Base-by-base conservation (phyloP, 306 rosid species). In the Urtica urens region DNA sequence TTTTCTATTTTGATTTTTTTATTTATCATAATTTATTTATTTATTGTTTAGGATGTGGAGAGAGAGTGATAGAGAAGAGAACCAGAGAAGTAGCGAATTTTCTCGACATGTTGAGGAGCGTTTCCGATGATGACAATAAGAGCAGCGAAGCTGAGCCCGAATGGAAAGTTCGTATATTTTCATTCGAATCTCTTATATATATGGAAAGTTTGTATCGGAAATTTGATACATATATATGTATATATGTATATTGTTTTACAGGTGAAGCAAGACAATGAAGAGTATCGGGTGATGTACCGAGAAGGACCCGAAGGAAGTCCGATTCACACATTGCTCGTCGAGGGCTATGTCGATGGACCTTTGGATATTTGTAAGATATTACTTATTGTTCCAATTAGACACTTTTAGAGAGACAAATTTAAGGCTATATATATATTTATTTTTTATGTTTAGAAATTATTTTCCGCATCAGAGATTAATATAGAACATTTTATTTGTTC, bases 281-380 rank as follows among this genome's bases (percentile, higher is more conserved):
- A 82, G 46, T 85, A 71, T 29, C 94, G 99, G 13, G 96, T 92
- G 14, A 92, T 92, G 99, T 92, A 85, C 68, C 79, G 83, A 8
- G 94, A 82, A 69, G 99, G 96, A 50, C 78, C 72, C 15, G 54
- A 73, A 63, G 99, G 96, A 65, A 71, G 79, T 68, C 96, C 99
- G 2, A 81, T 62, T 68, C 96, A 92, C 70, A 66, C 87, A 6
- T 67, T 92, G 73, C 82, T 92, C 38, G 93, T 63, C 49, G 99
- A 92, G 73, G 99, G 99, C 68, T 92, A 73, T 53, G 72, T 85
- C 53, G 96, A 85, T 37, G 99, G 93, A 27, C 83, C 99, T 43
- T 53, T 69, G 46, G 94, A 85, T 79, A 65, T 73, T 69, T 79
- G 99, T 92, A 53, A 85, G 99, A 77, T 20, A 50, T 39, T 37